Base-by-base conservation (phyloP, 2,329 filamentous ascomycete species). In the Neobulgaria alba region DNA sequence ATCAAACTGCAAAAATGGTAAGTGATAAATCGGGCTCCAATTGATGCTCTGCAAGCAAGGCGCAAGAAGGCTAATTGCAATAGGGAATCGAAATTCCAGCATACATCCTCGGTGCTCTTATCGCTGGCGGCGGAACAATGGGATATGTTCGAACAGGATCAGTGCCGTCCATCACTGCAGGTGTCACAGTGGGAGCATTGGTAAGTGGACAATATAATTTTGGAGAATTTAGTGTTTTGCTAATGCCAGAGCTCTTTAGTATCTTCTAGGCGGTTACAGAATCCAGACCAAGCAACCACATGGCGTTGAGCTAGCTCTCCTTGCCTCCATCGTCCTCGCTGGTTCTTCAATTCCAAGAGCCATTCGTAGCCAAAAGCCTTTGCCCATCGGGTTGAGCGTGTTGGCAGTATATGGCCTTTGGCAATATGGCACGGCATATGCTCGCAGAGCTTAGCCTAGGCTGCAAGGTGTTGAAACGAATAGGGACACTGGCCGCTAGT, bases 81-180 rank as follows among this genome's bases (percentile, higher is more conserved):
- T 5, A 57, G 57, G 59, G 58, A 47, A 63, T 72, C 49, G 66
- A 72, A 53, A 72, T 67, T 57, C 79, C 86, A 58, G 87, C 90
- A 49, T 85, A 82, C 63, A 61, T 85, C 57, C 79, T 96, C 57
- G 85, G 84, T 46, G 72, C 78, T 49, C 72, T 96, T 44, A 95
- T 89, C 43, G 87, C 89, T 38, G 73, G 82, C 42, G 92, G 92
- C 55, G 92, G 92, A 50, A 82, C 85, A 45, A 83, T 85, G 59
- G 92, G 92, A 59, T 98, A 87, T 65, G 70, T 82, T 33, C 80
- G 82, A 61, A 92, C 89, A 1, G 77, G 86, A 44, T 96, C 89
- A 17, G 62, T 95, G 36, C 90, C 90, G 29, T 95, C 88, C 10
- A 73, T 96, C 53, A 79, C 77, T 10, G 92, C 92, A 10, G 92